Percentiles rank a stretch among this genome's conserved stretches.
Conservation (phyloP, 2,329 filamentous ascomycete species). For the Fusarium equiseti region DNA sequence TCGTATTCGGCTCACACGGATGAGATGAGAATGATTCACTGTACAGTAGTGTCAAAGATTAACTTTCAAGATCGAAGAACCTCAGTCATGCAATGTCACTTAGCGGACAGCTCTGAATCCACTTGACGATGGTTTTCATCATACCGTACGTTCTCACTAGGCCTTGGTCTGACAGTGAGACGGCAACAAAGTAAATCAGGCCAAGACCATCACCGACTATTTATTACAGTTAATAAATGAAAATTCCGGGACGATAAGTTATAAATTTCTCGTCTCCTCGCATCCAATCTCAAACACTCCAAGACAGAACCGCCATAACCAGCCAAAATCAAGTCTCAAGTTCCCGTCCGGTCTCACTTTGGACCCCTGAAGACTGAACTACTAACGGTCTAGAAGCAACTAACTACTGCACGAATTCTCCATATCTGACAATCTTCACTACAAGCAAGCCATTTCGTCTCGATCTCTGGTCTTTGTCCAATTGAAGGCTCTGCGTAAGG, state of each 20-base stretch:
- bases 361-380: conserved; percentile 30
- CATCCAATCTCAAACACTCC: conserved; percentile 12
- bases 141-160: neutral
- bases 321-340: conserved; percentile 32
- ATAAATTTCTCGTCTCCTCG: neutral
- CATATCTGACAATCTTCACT: conserved; percentile 14
- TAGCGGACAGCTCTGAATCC: neutral
- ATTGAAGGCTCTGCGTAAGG: neutral
- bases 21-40: neutral
- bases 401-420: conserved; percentile 19
- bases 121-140: neutral
- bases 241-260: neutral
- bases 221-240: neutral
- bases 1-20: neutral
- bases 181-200: neutral
- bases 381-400: neutral
- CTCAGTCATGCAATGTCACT: neutral
- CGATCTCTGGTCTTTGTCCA: neutral
- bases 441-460: neutral
- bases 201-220: neutral
- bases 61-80: neutral
- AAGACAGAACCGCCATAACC: conserved; percentile 25
- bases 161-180: neutral
- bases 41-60: neutral
- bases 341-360: conserved; percentile 14